Base-by-base conservation (phyloP, 495 filamentous ascomycete genomes). In the Cudoniella acicularis region DNA sequence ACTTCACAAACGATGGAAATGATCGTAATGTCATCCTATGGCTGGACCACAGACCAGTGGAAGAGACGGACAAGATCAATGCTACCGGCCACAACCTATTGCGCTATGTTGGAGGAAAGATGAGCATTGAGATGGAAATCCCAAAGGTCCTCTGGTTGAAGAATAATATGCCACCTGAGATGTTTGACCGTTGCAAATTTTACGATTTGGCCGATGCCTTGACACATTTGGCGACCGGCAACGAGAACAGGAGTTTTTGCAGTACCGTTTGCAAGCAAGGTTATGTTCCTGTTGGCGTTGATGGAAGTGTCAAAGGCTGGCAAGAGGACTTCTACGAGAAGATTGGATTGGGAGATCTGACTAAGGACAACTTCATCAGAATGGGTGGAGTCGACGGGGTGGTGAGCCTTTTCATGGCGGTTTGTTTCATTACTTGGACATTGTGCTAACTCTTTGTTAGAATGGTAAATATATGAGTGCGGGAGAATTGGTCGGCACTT, bases 91-190 rank as follows among this genome's bases (percentile, higher is more conserved):
- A 98, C 75, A 90, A 91, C 63, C 78, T 98, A n/a, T 82, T 98
- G 36, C 86, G 89, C 50, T 98, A 97, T 71, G 93, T 98, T 3
- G 94, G 94, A 48, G 93, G 94, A 41, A 92, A 84, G 64, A 98
- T 98, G 94, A 95, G 89, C 65, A 89, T 96, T 63, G 94, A 98
- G 77, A 98, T 98, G 94, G 94, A 98, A 69, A 91, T 97, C 23
- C 94, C 94, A 22, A 98, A 98, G 69, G 90, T 96, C 1, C 77
- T 98, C 22, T 98, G 94, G 94, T 76, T 98, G 64, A 97, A 98
- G 79, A 94, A 95, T 68, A 79, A 97, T 72, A 97, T 98, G 94
- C 89, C 94, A n/a, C 78, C 85, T 52, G 90, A 94, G 56, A 76
- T 93, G 11, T 98, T 96, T 68, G 84, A 84, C 49, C 83, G 87